A percentile compares a stretch with the other conserved stretches of the same genome.
Conservation (phyloP, 306 rosid genomes). For the Vachellia collinsii region DNA sequence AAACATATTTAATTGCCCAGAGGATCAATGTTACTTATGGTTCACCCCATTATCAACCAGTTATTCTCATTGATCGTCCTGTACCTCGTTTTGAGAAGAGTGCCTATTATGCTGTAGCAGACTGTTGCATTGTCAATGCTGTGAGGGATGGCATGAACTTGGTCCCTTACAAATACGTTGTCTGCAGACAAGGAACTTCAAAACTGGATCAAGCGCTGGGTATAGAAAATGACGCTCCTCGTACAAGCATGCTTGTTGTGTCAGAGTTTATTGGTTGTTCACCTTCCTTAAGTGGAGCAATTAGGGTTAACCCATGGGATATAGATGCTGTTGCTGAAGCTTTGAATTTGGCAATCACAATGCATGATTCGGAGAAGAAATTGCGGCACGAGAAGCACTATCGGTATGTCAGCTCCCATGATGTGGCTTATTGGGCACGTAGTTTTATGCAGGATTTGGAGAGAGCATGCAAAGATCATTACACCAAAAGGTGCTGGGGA, state of each 20-base stretch:
- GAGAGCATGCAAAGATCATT: constrained; percentile 85
- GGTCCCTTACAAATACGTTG: constrained; percentile 81
- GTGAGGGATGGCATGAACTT: constrained; percentile 91
- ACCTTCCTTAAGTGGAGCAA: constrained; percentile 90
- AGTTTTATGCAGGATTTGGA: constrained; percentile 83
- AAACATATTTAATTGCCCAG: constrained; percentile 58
- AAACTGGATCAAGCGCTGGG: constrained; percentile 59
- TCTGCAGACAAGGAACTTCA: constrained; percentile 76
- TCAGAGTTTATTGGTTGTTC: constrained; percentile 94
- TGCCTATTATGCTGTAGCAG: constrained; percentile 82
- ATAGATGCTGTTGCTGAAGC: constrained; percentile 80
- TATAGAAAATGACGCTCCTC: constrained; percentile 46
- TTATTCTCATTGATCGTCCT: constrained; percentile 70
- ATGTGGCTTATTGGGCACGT: constrained; percentile 86
- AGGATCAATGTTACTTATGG: constrained; percentile 70
- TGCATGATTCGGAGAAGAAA: constrained; percentile 65
- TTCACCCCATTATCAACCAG: constrained; percentile 62
- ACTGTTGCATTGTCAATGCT: constrained; percentile 87
- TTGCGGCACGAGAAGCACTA: constrained; percentile 86
- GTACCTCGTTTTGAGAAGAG: constrained; percentile 81
- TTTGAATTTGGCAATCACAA: constrained; percentile 63
- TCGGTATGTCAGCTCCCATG: constrained; percentile 79
- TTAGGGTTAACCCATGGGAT: constrained; percentile 93
- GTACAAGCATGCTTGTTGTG: constrained; percentile 80
- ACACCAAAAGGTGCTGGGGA: constrained; percentile 79